Percentiles rank a stretch among this genome's conserved stretches.
phyloP scores from a whole-genome alignment of 768 basidiomycete genomes.

The Mycena kentingensis region DNA sequence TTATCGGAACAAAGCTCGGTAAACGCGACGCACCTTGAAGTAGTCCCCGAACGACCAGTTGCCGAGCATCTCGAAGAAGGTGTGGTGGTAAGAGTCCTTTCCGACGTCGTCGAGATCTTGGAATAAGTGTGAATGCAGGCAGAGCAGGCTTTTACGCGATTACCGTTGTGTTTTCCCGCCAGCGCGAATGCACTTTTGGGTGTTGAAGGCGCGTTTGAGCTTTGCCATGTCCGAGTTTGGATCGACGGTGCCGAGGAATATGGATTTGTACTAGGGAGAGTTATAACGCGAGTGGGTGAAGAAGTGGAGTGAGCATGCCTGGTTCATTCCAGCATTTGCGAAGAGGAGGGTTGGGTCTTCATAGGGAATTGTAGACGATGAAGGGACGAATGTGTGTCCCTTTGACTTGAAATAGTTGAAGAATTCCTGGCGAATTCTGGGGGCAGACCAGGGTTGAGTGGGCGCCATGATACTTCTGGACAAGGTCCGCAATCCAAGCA shows the following conservation, averaged over 20 bases:
- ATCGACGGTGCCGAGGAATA: constrained; percentile 98
- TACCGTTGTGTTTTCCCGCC: constrained; percentile 99
- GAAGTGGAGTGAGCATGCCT: constrained; percentile 45
- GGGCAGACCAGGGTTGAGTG: constrained; percentile 72
- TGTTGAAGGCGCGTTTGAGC: constrained; percentile 91
- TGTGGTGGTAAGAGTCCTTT: constrained; percentile 97
- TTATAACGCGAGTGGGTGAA: constrained; percentile 6
- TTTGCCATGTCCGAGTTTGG: constrained; percentile 90
- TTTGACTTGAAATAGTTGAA: constrained; percentile 83
- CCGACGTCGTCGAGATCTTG: constrained; percentile 98
- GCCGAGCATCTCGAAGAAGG: constrained; percentile 99
- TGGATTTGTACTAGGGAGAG: constrained; percentile 79
- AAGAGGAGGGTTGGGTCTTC: constrained; percentile 98
- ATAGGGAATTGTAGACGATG: constrained; percentile 91
- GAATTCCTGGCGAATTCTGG: constrained; percentile 83
- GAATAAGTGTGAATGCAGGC: neutral
- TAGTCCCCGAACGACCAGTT: constrained; percentile 99
- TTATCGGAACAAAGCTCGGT: no score
- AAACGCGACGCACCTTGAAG: constrained; percentile 74
- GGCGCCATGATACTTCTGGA: constrained; percentile 38
- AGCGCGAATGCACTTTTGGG: constrained; percentile 97
- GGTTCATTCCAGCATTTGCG: constrained; percentile 98
- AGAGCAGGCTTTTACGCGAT: neutral
- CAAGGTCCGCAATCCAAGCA: constrained; percentile 13
- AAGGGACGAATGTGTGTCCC: constrained; percentile 86